A percentile compares a stretch with the other conserved stretches of the same genome.
phyloP scores from a whole-genome alignment of 2,329 filamentous ascomycete genomes.

The Aspergillus pseudoterreus region DNA sequence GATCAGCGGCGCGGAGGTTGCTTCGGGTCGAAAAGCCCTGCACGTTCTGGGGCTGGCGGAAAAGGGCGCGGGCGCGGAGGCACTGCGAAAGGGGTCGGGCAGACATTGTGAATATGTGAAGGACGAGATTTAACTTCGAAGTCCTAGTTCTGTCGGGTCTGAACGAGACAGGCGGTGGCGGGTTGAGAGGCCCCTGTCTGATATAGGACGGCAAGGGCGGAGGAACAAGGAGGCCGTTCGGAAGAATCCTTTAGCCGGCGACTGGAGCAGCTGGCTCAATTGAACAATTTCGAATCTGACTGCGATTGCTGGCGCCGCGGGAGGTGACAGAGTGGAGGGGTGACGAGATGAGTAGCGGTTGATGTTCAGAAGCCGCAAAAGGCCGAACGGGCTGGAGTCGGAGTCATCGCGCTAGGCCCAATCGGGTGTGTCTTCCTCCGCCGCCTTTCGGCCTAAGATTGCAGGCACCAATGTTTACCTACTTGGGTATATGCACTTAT shows the following conservation, averaged over 20 bases:
- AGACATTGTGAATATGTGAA: constrained; percentile 34
- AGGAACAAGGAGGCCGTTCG: constrained; percentile 5
- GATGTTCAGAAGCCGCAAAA: constrained; percentile 39
- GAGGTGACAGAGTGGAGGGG: constrained; percentile 24
- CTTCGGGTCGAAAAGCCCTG: constrained; percentile 41
- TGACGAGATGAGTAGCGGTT: constrained; percentile 25
- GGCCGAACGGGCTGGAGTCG: constrained; percentile 21
- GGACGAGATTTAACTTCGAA: not conserved
- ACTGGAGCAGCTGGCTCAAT: constrained; percentile 20
- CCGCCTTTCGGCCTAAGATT: constrained; percentile 23
- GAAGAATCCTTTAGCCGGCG: constrained; percentile 9
- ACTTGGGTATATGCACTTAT: not conserved
- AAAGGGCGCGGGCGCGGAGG: constrained; percentile 38
- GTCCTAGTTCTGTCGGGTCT: constrained; percentile 8
- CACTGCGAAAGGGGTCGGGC: constrained; percentile 35
- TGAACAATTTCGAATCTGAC: constrained; percentile 17
- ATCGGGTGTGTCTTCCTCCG: constrained; percentile 18
- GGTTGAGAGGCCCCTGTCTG: constrained; percentile 15
- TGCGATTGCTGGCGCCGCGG: constrained; percentile 20
- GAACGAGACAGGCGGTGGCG: constrained; percentile 16
- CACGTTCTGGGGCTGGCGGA: constrained; percentile 32
- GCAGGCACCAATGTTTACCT: constrained; percentile 14
- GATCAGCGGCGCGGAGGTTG: constrained; percentile 44
- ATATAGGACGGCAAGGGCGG: constrained; percentile 9
- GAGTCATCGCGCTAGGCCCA: constrained; percentile 28